Evolutionary conservation across 2,329 filamentous ascomycete species (phyloP), one percentile per base, ranked within the genome.

Genomic region (Chaetomiaceae sp.): DNA sequence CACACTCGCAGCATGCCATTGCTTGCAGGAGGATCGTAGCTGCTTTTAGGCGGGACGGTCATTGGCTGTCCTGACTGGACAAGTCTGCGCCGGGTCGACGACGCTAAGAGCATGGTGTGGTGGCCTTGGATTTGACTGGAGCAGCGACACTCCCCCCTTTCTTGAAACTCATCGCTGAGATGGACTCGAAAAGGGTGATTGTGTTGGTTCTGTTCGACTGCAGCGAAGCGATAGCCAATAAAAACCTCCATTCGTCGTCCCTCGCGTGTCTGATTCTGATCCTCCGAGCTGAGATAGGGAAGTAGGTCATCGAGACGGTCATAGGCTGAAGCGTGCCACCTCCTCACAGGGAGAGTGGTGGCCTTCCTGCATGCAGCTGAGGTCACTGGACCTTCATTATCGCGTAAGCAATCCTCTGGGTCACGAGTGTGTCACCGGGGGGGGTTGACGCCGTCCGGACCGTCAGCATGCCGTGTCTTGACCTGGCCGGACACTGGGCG

Each of bases 331-430:
- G 11, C 31, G 36, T 44, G 39, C 39, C 31, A 17, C 37, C n/a
- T 8, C n/a, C 36, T n/a, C 23, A n/a, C 12, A 17, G 25, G 9
- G 25, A 6, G 25, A 27, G 7, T 22, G 2, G 34, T 8, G 29
- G 15, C 17, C 15, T 11, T 36, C 27, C 20, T 27, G 50, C 51
- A 53, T 47, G 31, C 45, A 12, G n/a, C 15, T 9, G 29, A 31
- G 25, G 51, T 53, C 51, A 53, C 45, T 53, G 47, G 51, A 53
- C 38, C 39, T 48, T 11, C 9, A 27, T 27, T 27, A 6, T 9
- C 25, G 5, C 25, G 25, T 27, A 27, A 27, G 25, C 25, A 27
- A 27, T 5, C 9, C 25, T 6, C 9, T 27, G 14, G 14, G 23
- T 37, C 37, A 37, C 38, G 29, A n/a, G 38, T 12, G 6, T 6